Base-by-base conservation (phyloP, 1,139 yeast species). In the Sugiyamaella xylanicola region DNA sequence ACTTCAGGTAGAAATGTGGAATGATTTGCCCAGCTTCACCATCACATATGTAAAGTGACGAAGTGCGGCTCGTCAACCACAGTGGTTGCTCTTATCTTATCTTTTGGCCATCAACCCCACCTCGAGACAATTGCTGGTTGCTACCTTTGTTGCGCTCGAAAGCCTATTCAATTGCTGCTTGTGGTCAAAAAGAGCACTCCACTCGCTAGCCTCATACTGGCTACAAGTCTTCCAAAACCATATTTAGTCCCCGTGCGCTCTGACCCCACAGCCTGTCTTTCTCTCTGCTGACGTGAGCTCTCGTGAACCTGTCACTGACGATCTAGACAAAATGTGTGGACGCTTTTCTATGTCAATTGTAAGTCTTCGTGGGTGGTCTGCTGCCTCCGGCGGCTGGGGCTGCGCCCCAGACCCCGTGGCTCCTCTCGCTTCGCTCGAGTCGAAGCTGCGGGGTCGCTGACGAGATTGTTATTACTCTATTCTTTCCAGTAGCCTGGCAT, bases 281-380 rank as follows among this genome's bases (percentile, higher is more conserved):
- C n/a, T n/a, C n/a, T n/a, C n/a, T n/a, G n/a, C n/a, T n/a, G n/a
- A n/a, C n/a, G n/a, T n/a, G 32, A 11, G 5, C 32, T 25, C 32
- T 25, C 11, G 32, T 37, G 17, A n/a, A 37, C 17, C 17, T 11
- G 17, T 19, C 20, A 13, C 17, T 36, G 42, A 19, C 20, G n/a
- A 8, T 8, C 39, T 35, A 13, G 39, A 8, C n/a, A 21, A 16
- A 25, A 62, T 62, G 65, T 62, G 65, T 42, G 65, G 65, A 41
- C 37, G 65, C 32, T 62, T 53, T 41, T 56, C 65, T 1, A 49
- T 62, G 55, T 54, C 65, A 20, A 51, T 59, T 36, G 64, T 59
- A 55, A 19, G 63, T 56, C 5, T n/a, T n/a, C n/a, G n/a, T n/a
- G n/a, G n/a, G n/a, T n/a, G 2, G 11, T 21, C 4, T 2, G 19